Evolutionary conservation across 192 early-diverging fungal genomes (phyloP).

Genomic region (Backusella australiensis): DNA sequence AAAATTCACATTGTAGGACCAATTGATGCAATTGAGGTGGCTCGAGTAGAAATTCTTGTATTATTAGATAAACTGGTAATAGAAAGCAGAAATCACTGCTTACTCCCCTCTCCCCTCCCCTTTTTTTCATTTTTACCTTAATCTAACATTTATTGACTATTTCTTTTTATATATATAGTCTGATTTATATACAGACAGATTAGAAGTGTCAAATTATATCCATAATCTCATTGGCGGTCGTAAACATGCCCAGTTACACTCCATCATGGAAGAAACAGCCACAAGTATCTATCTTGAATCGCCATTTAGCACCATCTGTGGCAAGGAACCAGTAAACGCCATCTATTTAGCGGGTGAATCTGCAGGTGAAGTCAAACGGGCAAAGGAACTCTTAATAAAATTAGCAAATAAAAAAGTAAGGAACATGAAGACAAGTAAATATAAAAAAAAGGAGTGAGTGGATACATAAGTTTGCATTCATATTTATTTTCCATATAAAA

Average conservation of each 20-base stretch:
- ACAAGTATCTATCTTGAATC: constrained; percentile 77
- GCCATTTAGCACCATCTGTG: constrained; percentile 42
- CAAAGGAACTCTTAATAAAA: constrained; percentile 19
- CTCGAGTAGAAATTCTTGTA: constrained; percentile 23
- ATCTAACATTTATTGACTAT: neutral
- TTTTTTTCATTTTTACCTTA: neutral
- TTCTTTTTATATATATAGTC: constrained; percentile 21
- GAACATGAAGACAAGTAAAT: constrained; percentile 22
- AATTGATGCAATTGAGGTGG: constrained; percentile 16
- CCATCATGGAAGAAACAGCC: constrained; percentile 30
- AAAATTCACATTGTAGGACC: constrained; percentile 19
- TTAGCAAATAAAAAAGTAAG: constrained; percentile 35
- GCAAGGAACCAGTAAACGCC: constrained; percentile 17
- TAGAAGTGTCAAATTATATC: constrained; percentile 24
- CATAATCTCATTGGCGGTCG: constrained; percentile 28
- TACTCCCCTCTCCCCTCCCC: neutral
- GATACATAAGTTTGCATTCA: constrained; percentile 3
- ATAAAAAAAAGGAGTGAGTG: constrained; percentile 44
- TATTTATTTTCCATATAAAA: constrained; percentile 31
- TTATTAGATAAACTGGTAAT: constrained; percentile 34
- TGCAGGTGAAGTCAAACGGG: constrained; percentile 3
- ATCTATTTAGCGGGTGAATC: constrained; percentile 27
- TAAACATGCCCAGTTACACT: constrained; percentile 18
- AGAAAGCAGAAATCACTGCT: neutral
- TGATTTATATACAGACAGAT: constrained; percentile 15